Conservation (phyloP, 75 land plant species). For the Pseudotsuga menziesii region DNA sequence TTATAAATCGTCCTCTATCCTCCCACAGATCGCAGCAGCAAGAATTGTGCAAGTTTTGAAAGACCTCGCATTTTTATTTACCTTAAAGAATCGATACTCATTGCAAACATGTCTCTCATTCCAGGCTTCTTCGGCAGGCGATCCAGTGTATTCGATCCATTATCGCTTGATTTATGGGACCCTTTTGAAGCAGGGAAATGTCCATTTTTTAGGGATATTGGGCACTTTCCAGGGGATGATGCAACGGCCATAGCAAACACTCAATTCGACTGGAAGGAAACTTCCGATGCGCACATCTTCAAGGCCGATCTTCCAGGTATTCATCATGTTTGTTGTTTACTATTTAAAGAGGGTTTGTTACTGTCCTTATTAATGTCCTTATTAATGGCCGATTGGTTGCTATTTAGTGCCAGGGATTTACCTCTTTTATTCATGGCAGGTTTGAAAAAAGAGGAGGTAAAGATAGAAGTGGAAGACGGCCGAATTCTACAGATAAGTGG, state of each 20-base stretch:
- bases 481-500: constrained; percentile 30
- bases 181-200: not conserved
- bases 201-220: too few species aligned
- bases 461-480: constrained; percentile 27
- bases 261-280: constrained; percentile 21
- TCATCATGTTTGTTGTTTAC: too few species aligned
- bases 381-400: constrained; percentile 21
- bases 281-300: constrained; percentile 12
- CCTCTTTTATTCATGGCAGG: constrained; percentile 24
- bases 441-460: too few species aligned
- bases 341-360: too few species aligned
- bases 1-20: too few species aligned
- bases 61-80: too few species aligned
- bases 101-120: constrained; percentile 6
- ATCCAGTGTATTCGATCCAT: constrained; percentile 13
- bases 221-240: too few species aligned
- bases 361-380: too few species aligned
- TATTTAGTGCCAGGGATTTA: constrained; percentile 13
- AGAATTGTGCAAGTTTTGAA: too few species aligned
- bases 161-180: constrained; percentile 11
- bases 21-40: too few species aligned
- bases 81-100: not conserved
- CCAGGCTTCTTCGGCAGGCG: constrained; percentile 10
- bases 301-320: constrained; percentile 21
- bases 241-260: constrained; percentile 16